A percentile compares a stretch with the other conserved stretches of the same genome.
These are phyloP conservation scores for Penicillium cosmopolitanum DNA, from an alignment of 495 filamentous ascomycete species.

Conservation along the genomic window DNA sequence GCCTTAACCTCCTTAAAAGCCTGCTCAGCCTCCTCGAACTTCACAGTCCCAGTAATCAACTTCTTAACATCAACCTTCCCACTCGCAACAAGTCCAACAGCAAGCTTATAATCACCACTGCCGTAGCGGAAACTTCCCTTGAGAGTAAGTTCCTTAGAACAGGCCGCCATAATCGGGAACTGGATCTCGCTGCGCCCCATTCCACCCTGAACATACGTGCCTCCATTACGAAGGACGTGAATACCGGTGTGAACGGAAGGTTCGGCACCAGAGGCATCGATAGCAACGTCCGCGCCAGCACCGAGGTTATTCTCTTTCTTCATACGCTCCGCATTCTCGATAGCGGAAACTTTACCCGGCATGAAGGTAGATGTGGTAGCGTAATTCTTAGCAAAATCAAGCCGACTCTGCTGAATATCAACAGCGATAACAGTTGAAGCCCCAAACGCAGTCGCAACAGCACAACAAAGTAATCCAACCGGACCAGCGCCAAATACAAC, in stretches of 20 bases:
- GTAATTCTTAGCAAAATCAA: constrained; percentile 57
- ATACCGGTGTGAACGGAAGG: constrained; percentile 57
- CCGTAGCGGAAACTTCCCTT: constrained; percentile 59
- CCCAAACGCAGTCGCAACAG: constrained; percentile 56
- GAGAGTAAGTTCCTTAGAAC: constrained; percentile 55
- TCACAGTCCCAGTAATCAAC: constrained; percentile 55
- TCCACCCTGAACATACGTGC: constrained; percentile 64
- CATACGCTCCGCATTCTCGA: constrained; percentile 47
- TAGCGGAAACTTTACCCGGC: constrained; percentile 37
- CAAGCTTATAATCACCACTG: constrained; percentile 58
- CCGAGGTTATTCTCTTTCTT: constrained; percentile 48
- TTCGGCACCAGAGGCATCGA: constrained; percentile 62
- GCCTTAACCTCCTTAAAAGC: constrained; percentile 53
- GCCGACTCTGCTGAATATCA: constrained; percentile 54
- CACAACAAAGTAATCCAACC: constrained; percentile 57
- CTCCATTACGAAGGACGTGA: constrained; percentile 53
- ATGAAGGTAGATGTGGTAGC: constrained; percentile 48
- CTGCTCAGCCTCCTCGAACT: constrained; percentile 56
- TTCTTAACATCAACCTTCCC: constrained; percentile 56
- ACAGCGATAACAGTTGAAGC: constrained; percentile 56
- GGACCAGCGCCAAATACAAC: constrained; percentile 60
- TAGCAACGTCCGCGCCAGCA: constrained; percentile 57
- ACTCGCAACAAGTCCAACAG: constrained; percentile 52
- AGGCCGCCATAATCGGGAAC: constrained; percentile 61
- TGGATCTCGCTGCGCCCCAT: constrained; percentile 60